A percentile compares a stretch with the other conserved stretches of the same genome.
Evolutionary conservation across 2,329 filamentous ascomycete species (phyloP).

Genomic region (Fusarium mangiferae): DNA sequence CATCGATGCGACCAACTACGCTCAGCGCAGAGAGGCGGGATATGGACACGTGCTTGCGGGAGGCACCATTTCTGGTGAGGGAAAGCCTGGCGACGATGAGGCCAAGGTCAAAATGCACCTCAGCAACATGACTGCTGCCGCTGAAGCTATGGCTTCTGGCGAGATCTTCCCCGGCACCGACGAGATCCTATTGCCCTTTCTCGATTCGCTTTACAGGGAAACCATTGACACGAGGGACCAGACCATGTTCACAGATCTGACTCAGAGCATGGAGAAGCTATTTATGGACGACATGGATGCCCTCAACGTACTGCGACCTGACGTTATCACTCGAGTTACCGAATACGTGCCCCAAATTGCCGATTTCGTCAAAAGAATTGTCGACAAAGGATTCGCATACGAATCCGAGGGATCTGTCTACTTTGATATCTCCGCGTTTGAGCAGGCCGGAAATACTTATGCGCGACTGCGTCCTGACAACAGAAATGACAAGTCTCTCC

Average conservation of each 20-base stretch:
- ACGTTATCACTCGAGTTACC: conserved; percentile 88
- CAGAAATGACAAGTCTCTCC: conserved; percentile 81
- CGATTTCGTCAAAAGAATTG: conserved; percentile 82
- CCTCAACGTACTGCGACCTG: conserved; percentile 85
- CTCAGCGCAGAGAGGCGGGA: conserved; percentile 58
- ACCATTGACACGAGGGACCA: conserved; percentile 70
- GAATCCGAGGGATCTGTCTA: conserved; percentile 87
- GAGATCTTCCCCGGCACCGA: conserved; percentile 66
- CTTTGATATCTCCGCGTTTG: conserved; percentile 90
- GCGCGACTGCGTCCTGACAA: conserved; percentile 87
- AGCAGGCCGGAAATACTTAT: conserved; percentile 85
- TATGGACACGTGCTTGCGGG: conserved; percentile 67
- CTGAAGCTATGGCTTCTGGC: conserved; percentile 58
- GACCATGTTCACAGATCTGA: conserved; percentile 86
- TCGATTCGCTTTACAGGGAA: conserved; percentile 76
- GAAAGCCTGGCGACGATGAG: conserved; percentile 77
- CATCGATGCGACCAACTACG: conserved; percentile 63
- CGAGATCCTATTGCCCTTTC: conserved; percentile 81
- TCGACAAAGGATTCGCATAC: conserved; percentile 89
- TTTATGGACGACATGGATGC: conserved; percentile 90
- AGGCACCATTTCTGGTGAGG: conserved; percentile 65
- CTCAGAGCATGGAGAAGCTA: conserved; percentile 84
- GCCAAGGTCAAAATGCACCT: conserved; percentile 93
- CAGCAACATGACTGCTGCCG: conserved; percentile 67
- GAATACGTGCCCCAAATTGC: conserved; percentile 92